Base-by-base conservation (phyloP, 2,329 filamentous ascomycete species). In the Cladosporium oxysporum region DNA sequence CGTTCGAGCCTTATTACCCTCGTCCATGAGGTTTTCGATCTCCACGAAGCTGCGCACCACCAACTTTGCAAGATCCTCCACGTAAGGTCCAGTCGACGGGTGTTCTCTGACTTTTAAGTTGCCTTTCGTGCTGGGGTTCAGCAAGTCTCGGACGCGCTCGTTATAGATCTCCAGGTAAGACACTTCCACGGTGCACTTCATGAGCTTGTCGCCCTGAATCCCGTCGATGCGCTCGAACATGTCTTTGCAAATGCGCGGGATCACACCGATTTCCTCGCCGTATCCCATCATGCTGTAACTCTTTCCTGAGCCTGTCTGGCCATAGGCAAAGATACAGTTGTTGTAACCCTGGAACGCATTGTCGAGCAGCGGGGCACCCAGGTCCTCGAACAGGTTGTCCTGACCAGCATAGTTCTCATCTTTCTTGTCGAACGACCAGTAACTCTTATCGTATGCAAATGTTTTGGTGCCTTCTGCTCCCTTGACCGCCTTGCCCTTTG, bases 211-310 rank as follows among this genome's bases (percentile, higher is more conserved):
- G 71, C 84, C 77, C 68, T 86, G 83, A 73, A 94, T 83, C 58
- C 82, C 81, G 29, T 82, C 82, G 75, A 99, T 99, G 69, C 94
- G 86, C 75, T 90, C 87, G 78, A 99, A 99, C 93, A 99, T 98
- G 74, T 97, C 90, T 81, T 95, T 91, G 79, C 95, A 99, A 81
- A 99, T 99, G 74, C 89, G 91, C 55, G 96, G 95, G 69, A 98
- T 98, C 69, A 99, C 95, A 78, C 95, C 95, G 66, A 93, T 87
- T 76, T 99, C 94, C 74, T 94, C 90, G 63, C 95, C 95, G 80
- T 98, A 99, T 58, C 95, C 95, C 95, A 99, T 99, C 94, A 99
- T 99, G 35, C 93, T 97, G 79, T 99, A 99, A 18, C 93, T 97
- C 82, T 99, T 99, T 80, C 95, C 95, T 0, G 95, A 98, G 71